Conservation (phyloP, 169 alveolate genomes). For the Babesia gibsoni region DNA sequence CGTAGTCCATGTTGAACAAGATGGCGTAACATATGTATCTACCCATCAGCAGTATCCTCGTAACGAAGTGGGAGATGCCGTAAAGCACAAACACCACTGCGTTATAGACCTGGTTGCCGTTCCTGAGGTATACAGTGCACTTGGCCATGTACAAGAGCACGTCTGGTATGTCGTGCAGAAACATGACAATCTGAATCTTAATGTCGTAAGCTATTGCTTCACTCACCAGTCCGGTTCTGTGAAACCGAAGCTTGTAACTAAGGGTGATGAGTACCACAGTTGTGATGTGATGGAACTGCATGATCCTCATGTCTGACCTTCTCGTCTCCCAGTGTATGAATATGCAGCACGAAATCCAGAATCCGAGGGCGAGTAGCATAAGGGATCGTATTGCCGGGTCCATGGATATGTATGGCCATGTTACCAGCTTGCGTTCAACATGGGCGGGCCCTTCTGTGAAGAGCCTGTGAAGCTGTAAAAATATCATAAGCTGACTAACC, state of each 20-base stretch:
- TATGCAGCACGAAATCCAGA: conserved; percentile 58
- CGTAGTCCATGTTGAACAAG: conserved; percentile 22
- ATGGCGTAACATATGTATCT: conserved; percentile 37
- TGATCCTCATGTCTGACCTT: conserved; percentile 53
- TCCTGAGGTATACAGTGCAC: conserved; percentile 39
- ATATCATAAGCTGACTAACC: neutral
- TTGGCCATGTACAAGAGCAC: conserved; percentile 65
- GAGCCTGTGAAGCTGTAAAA: conserved; percentile 6
- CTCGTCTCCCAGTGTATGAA: conserved; percentile 62
- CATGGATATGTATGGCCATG: conserved; percentile 55
- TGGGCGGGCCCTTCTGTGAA: conserved; percentile 25
- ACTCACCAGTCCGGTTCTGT: conserved; percentile 51
- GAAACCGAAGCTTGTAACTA: conserved; percentile 41
- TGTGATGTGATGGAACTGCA: conserved; percentile 62
- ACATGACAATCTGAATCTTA: conserved; percentile 35
- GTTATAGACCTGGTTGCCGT: neutral
- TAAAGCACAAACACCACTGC: conserved; percentile 8
- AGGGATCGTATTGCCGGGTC: conserved; percentile 4
- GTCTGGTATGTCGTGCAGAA: conserved; percentile 77
- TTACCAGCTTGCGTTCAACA: neutral
- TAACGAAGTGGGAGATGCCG: conserved; percentile 50
- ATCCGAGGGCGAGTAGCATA: conserved; percentile 38
- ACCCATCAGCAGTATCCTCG: conserved; percentile 30
- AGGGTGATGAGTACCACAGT: conserved; percentile 34
- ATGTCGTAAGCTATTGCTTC: neutral